Conservation (phyloP, 2,329 filamentous ascomycete species). For the Myotisia sp. region DNA sequence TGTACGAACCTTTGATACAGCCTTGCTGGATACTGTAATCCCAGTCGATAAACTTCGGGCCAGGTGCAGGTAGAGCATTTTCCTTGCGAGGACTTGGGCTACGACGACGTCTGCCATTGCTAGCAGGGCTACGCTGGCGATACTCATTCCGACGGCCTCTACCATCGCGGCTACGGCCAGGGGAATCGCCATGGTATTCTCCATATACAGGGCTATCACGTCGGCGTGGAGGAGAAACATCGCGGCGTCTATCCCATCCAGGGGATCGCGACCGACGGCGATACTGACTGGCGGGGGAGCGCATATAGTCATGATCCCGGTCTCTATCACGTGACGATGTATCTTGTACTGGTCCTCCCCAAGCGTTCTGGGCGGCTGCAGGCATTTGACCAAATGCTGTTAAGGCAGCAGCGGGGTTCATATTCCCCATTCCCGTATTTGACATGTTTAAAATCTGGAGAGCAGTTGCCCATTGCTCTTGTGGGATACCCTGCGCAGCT, state of each 20-base stretch:
- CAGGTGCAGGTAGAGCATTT: constrained; percentile 30
- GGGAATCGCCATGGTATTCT: constrained; percentile 57
- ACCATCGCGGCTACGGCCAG: constrained; percentile 42
- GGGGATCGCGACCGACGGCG: constrained; percentile 71
- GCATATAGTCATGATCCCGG: constrained; percentile 47
- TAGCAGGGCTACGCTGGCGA: constrained; percentile 72
- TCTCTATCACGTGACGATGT: constrained; percentile 24
- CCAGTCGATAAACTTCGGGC: constrained; percentile 64
- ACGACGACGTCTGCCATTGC: constrained; percentile 52
- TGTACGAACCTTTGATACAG: constrained; percentile 54
- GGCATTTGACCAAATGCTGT: constrained; percentile 25
- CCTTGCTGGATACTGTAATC: constrained; percentile 60
- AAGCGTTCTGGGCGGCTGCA: constrained; percentile 11
- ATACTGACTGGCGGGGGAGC: constrained; percentile 46
- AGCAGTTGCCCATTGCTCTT: constrained; percentile 59
- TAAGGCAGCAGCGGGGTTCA: constrained; percentile 29
- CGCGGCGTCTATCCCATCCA: constrained; percentile 55
- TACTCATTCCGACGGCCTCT: constrained; percentile 48
- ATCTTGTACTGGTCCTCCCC: constrained; percentile 19
- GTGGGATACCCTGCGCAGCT: constrained; percentile 57
- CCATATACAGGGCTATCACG: constrained; percentile 57
- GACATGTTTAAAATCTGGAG: constrained; percentile 37
- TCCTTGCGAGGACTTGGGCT: constrained; percentile 40
- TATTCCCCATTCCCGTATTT: constrained; percentile 22
- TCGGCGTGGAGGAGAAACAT: constrained; percentile 47